These are phyloP conservation scores for Cinchona pubescens DNA, from an alignment of 257 asterid species.

Conservation along the genomic window DNA sequence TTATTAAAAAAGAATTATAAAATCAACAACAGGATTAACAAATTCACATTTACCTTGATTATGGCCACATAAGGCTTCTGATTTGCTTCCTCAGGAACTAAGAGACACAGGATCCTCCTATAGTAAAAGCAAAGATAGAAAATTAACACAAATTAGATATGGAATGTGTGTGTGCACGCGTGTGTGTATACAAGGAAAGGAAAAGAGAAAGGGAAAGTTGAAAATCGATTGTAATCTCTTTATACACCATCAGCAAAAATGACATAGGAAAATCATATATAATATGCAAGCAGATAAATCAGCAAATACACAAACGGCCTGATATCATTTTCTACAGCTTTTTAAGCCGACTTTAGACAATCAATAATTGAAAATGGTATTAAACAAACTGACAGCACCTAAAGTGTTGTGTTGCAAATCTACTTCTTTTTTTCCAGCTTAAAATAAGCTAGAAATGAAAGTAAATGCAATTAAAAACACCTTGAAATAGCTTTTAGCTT, in stretches of 20 bases:
- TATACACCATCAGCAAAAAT: too few relatives aligned
- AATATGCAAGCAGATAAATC: neutral
- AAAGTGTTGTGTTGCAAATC: too few relatives aligned
- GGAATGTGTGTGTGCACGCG: too few relatives aligned
- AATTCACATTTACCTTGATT: conserved; percentile 63
- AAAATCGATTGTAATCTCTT: too few relatives aligned
- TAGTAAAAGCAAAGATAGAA: conserved; percentile 17
- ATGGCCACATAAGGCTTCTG: conserved; percentile 93
- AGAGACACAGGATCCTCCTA: conserved; percentile 91
- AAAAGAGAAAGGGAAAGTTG: too few relatives aligned
- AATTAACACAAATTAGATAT: neutral
- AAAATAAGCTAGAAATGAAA: too few relatives aligned
- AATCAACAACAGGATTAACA: neutral
- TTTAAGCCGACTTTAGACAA: neutral
- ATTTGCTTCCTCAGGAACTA: conserved; percentile 57
- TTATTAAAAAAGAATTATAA: too few relatives aligned
- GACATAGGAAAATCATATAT: neutral
- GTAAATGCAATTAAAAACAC: too few relatives aligned
- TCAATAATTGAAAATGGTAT: too few relatives aligned
- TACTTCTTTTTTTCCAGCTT: too few relatives aligned
- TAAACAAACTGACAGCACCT: neutral
- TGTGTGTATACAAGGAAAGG: too few relatives aligned
- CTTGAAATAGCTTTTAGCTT: too few relatives aligned
- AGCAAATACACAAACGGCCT: neutral
- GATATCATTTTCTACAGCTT: neutral